Evolutionary conservation across 1,284 basidiomycete species (phyloP).

Genomic region (Erythrobasidium hasegawianum): DNA sequence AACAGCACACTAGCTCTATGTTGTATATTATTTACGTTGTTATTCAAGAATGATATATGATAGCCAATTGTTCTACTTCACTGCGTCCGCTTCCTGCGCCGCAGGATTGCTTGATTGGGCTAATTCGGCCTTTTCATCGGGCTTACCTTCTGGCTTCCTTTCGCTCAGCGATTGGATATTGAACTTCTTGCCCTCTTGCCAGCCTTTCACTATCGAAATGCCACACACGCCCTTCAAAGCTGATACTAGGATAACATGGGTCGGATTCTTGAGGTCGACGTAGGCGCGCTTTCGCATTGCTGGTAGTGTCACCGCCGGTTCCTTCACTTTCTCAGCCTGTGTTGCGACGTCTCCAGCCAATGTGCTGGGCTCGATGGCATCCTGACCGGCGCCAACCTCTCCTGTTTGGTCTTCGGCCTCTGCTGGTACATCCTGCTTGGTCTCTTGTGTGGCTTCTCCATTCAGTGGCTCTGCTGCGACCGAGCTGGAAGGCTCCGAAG

Average conservation of each 20-base stretch:
- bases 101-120: no score
- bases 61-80: no score
- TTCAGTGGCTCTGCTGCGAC: background rate
- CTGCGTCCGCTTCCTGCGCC: no score
- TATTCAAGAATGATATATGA: no score
- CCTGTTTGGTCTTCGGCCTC: background rate
- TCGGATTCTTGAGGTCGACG: slow-evolving; percentile 32
- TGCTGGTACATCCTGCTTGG: background rate
- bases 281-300: slow-evolving; percentile 5
- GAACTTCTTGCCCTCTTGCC: slow-evolving; percentile 19
- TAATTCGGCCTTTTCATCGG: background rate
- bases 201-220: slow-evolving; percentile 27
- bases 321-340: background rate
- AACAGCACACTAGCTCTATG: no score
- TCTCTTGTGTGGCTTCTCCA: background rate
- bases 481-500: background rate
- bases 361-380: background rate
- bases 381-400: background rate
- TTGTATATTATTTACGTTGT: no score
- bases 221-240: slow-evolving; percentile 22
- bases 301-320: background rate
- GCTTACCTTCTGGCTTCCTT: background rate
- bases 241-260: slow-evolving; percentile 28
- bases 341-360: background rate
- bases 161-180: slow-evolving; percentile 24